These are phyloP conservation scores for Colletotrichum siamense DNA, from an alignment of 2,329 filamentous ascomycete genomes.

Conservation along the genomic window DNA sequence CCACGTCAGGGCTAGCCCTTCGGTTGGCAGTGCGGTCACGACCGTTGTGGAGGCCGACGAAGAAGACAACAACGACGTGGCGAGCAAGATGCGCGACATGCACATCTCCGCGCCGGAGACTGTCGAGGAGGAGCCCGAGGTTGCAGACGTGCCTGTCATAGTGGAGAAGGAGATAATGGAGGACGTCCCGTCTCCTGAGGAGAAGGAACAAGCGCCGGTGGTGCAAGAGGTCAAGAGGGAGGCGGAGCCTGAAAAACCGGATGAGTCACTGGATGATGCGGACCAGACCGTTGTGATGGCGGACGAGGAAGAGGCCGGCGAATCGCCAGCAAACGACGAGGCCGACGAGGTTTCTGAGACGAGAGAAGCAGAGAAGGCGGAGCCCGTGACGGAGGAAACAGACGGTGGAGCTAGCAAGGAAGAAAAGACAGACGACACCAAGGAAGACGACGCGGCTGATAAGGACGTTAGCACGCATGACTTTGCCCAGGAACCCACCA, in stretches of 20 bases:
- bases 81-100: constrained; percentile 51
- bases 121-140: constrained; percentile 56
- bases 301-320: neutral
- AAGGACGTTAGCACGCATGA: constrained; percentile 19
- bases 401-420: neutral
- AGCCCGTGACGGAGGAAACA: neutral
- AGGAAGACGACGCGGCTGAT: neutral
- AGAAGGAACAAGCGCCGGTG: constrained; percentile 27
- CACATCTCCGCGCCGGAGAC: constrained; percentile 60
- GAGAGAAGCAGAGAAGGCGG: neutral
- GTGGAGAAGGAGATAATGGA: constrained; percentile 40
- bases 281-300: neutral
- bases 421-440: constrained; percentile 11
- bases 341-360: constrained; percentile 18
- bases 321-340: neutral
- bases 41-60: constrained; percentile 86
- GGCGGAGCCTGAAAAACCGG: neutral
- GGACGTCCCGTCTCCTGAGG: constrained; percentile 19
- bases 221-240: constrained; percentile 6
- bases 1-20: constrained; percentile 81
- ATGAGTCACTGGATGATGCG: neutral
- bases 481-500: constrained; percentile 30
- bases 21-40: constrained; percentile 77
- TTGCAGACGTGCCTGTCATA: constrained; percentile 46
- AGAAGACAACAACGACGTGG: constrained; percentile 64